These are phyloP conservation scores for Clitocybe nebularis DNA, from an alignment of 1,284 basidiomycete species.

Conservation along the genomic window DNA sequence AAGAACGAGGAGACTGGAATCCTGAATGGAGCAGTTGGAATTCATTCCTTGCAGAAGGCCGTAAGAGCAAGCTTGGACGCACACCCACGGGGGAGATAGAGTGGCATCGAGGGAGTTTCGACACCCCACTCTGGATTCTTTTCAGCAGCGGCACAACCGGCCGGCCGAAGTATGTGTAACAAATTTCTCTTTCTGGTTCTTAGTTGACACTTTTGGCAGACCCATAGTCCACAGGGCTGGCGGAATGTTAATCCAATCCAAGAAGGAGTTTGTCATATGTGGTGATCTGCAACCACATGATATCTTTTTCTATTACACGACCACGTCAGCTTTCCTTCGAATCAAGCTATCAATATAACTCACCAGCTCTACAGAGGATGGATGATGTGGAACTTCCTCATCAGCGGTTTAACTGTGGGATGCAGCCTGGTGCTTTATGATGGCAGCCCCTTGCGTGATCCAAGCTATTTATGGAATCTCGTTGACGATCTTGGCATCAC, in stretches of 20 bases:
- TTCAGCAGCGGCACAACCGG: conserved; percentile 87
- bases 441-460: conserved; percentile 77
- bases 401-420: conserved; percentile 67
- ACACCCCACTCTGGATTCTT: conserved; percentile 85
- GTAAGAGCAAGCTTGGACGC: conserved; percentile 42
- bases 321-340: conserved; percentile 54
- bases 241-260: conserved; percentile 81
- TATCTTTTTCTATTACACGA: conserved; percentile 87
- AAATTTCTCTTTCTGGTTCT: conserved; percentile 11
- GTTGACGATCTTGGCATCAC: conserved; percentile 73
- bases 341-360: conserved; percentile 12
- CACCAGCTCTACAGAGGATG: conserved; percentile 50
- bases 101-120: conserved; percentile 64
- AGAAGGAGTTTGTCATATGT: conserved; percentile 80
- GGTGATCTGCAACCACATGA: conserved; percentile 68
- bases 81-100: conserved; percentile 49
- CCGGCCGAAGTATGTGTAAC: conserved; percentile 49
- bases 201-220: conserved; percentile 33
- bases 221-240: conserved; percentile 84
- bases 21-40: conserved; percentile 55
- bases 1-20: conserved; percentile 37
- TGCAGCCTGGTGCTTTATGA: conserved; percentile 81
- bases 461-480: conserved; percentile 68
- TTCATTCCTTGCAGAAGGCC: conserved; percentile 46
- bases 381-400: conserved; percentile 88